Evolutionary conservation across 2,329 filamentous ascomycete species (phyloP), one percentile per base, ranked within the genome.

Genomic region (Fusarium sambucinum): DNA sequence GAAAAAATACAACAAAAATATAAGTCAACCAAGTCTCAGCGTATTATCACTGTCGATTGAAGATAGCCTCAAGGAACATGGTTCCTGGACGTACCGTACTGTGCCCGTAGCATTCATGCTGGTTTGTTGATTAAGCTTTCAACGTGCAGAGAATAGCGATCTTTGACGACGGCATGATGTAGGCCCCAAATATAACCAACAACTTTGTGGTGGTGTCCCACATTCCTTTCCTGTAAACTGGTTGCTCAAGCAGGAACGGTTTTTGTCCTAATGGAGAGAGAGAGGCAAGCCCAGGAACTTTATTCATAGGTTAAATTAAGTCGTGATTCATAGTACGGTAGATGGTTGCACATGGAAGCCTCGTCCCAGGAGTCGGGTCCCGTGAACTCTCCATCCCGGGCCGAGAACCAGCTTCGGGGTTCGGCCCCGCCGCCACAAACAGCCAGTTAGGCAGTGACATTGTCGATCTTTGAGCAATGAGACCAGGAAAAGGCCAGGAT

Each of bases 151-250:
- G 21, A 37, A n/a, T n/a, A 10, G 11, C 13, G 14, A 25, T 37
- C 16, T 29, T 48, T 45, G 27, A 54, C 32, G 44, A 63, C 32
- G 19, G 30, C 35, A 42, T 59, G 58, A 41, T 66, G 38, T 57
- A 44, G 46, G 40, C 16, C 19, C 14, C 4, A 48, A 47, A 59
- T 46, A 29, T 35, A 56, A 54, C 40, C 45, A 59, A 60, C 23
- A 42, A 17, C n/a, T 12, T 45, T 42, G 35, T 48, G 62, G 57
- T 67, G 62, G 62, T 59, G 57, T 29, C 47, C 54, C 51, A 60
- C 66, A 69, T 69, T 70, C 67, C 63, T 60, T 53, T 68, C 46
- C n/a, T 40, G 54, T 60, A 38, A 30, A 29, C 17, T 48, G 25
- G 27, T 10, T 37, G 27, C 11, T 38, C 37, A 64, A 66, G 45